A percentile compares a stretch with the other conserved stretches of the same genome.
Evolutionary conservation across 768 basidiomycete species (phyloP).

Genomic region (Sistotremastrum niveocremeum): DNA sequence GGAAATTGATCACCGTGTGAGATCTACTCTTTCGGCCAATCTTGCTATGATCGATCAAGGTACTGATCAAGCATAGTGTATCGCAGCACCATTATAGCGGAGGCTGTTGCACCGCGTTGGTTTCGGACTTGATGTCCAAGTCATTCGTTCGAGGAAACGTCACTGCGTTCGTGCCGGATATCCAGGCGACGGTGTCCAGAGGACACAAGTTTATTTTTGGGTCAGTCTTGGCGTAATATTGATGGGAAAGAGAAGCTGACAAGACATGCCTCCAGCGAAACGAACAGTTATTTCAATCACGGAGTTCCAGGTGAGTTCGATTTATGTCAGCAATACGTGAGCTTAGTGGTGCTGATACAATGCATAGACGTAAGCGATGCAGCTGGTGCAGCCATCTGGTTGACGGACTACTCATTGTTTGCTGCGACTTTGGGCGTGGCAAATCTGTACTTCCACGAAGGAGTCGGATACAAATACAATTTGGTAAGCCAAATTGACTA

Average conservation of each 20-base stretch:
- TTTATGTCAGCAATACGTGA: background rate
- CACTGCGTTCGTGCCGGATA: constrained; percentile 36
- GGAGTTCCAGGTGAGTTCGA: constrained; percentile 12
- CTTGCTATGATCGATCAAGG: background rate
- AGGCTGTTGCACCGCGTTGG: constrained; percentile 34
- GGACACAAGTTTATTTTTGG: constrained; percentile 45
- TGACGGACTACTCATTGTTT: constrained; percentile 49
- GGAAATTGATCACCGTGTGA: constrained; percentile 39
- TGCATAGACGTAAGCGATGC: constrained; percentile 48
- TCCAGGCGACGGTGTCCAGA: constrained; percentile 29
- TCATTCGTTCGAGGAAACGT: constrained; percentile 43
- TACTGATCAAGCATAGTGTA: constrained; percentile 23
- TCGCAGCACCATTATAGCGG: constrained; percentile 40
- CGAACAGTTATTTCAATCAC: constrained; percentile 37
- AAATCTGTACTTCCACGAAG: constrained; percentile 49
- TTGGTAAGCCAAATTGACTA: constrained; percentile 23
- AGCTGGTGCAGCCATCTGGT: constrained; percentile 59
- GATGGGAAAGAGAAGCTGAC: background rate
- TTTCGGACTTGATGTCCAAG: constrained; percentile 53
- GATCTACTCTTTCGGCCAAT: constrained; percentile 8
- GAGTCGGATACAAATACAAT: constrained; percentile 60
- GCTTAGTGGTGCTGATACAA: constrained; percentile 17
- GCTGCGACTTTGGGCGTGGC: constrained; percentile 42
- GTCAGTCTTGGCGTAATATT: background rate
- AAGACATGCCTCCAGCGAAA: constrained; percentile 24